phyloP scores from a whole-genome alignment of 164 flowering plant species.

The Protea cynaroides region DNA sequence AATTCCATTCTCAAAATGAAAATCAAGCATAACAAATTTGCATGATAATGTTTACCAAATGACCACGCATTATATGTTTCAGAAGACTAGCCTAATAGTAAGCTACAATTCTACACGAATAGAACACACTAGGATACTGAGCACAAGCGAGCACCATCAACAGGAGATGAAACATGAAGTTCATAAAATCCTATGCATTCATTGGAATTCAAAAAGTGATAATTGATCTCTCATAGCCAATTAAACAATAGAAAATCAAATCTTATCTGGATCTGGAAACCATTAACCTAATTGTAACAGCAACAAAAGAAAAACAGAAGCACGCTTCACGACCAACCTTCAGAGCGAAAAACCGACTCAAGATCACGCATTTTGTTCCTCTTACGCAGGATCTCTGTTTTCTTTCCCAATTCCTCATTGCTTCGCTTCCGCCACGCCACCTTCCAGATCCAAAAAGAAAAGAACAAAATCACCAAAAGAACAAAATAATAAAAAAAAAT shows the following conservation, averaged over 20 bases:
- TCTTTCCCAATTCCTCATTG: slow-evolving; percentile 21
- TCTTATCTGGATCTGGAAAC: neutral
- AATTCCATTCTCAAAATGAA: neutral
- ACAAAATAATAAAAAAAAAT: too few relatives aligned
- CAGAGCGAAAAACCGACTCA: slow-evolving; percentile 31
- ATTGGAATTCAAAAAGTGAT: neutral
- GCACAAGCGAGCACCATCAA: neutral
- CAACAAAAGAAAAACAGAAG: neutral
- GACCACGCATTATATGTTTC: neutral
- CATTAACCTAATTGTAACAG: too few relatives aligned
- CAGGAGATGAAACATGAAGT: too few relatives aligned
- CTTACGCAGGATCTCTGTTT: slow-evolving; percentile 24
- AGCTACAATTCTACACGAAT: neutral
- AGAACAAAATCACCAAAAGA: neutral
- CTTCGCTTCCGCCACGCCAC: slow-evolving; percentile 31
- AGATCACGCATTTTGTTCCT: slow-evolving; percentile 55
- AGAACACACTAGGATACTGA: neutral
- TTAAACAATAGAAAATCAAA: neutral
- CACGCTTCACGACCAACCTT: slow-evolving; percentile 17
- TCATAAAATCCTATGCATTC: neutral
- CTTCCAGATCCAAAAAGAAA: slow-evolving; percentile 11
- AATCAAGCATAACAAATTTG: too few relatives aligned
- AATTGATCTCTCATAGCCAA: neutral
- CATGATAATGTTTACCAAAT: neutral
- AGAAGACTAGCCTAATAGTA: too few relatives aligned